Conservation (phyloP, 768 basidiomycete genomes). For the Pleurotus sapidus region DNA sequence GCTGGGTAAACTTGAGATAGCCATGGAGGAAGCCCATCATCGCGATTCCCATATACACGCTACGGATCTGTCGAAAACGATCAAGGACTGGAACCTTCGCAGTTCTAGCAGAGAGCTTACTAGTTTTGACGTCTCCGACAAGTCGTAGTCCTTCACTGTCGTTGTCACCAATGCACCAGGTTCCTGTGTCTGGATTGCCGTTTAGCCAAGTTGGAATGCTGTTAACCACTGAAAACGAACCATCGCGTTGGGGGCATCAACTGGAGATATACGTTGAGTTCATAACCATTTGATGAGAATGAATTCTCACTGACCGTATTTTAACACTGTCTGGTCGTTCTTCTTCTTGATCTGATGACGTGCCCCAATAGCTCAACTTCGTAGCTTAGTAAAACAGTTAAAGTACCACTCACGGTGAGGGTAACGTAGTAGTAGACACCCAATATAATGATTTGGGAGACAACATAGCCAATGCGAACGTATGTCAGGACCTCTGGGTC, state of each 20-base stretch:
- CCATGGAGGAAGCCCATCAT: slow-evolving; percentile 93
- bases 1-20: slow-evolving; percentile 95
- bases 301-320: slow-evolving; percentile 67
- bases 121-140: slow-evolving; percentile 81
- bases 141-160: slow-evolving; percentile 92
- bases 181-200: slow-evolving; percentile 46
- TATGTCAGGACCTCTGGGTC: slow-evolving; percentile 80
- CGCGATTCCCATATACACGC: slow-evolving; percentile 70
- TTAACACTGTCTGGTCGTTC: slow-evolving; percentile 94
- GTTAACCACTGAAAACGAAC: slow-evolving; percentile 35
- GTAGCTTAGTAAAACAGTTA: neutral
- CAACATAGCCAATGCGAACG: slow-evolving; percentile 82
- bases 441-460: slow-evolving; percentile 68
- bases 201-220: neutral
- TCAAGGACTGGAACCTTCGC: too few relatives aligned
- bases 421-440: slow-evolving; percentile 81
- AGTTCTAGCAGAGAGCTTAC: slow-evolving; percentile 32
- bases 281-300: neutral
- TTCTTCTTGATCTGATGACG: slow-evolving; percentile 77
- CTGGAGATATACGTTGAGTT: slow-evolving; percentile 30
- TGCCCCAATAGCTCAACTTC: slow-evolving; percentile 8
- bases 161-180: slow-evolving; percentile 81
- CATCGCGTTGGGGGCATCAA: slow-evolving; percentile 76
- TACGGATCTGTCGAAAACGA: slow-evolving; percentile 44
- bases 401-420: slow-evolving; percentile 49